These are phyloP conservation scores for Phyllosticta capitalensis DNA, from an alignment of 2,329 filamentous ascomycete genomes.

Conservation along the genomic window DNA sequence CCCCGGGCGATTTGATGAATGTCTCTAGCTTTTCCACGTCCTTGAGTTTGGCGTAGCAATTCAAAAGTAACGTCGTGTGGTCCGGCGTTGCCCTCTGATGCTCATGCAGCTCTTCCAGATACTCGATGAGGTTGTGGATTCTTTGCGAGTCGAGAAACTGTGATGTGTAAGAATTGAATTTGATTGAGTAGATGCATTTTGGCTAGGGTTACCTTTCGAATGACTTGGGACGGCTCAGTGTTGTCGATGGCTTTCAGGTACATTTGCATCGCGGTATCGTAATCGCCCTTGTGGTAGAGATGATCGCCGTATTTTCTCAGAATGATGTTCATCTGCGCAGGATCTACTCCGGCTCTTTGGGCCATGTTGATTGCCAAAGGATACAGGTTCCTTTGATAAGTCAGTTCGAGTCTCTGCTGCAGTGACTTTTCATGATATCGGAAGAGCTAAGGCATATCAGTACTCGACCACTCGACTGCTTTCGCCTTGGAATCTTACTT, in stretches of 20 bases:
- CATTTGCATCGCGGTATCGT: conserved; percentile 97
- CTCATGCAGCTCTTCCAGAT: conserved; percentile 91
- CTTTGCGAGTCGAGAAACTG: conserved; percentile 92
- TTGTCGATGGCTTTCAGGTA: conserved; percentile 94
- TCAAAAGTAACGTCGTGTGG: conserved; percentile 86
- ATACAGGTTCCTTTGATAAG: conserved; percentile 91
- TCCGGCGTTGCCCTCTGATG: conserved; percentile 88
- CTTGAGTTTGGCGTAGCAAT: conserved; percentile 97
- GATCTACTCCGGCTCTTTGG: conserved; percentile 75
- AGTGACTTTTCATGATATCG: conserved; percentile 86
- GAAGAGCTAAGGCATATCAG: conserved; percentile 50
- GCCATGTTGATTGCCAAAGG: conserved; percentile 86
- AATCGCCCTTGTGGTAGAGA: conserved; percentile 89
- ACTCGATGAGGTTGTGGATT: conserved; percentile 95
- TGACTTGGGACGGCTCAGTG: conserved; percentile 92
- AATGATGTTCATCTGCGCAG: conserved; percentile 77
- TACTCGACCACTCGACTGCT: neutral
- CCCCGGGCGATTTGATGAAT: conserved; percentile 91
- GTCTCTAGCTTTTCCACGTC: conserved; percentile 92
- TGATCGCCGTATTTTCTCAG: conserved; percentile 91
- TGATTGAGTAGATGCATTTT: neutral
- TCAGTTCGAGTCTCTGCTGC: conserved; percentile 81
- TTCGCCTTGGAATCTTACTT: conserved; percentile 47
- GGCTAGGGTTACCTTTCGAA: conserved; percentile 58
- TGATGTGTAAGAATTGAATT: neutral